Evolutionary conservation across 2,329 filamentous ascomycete species (phyloP).

Genomic region (Exophiala dermatitidis): DNA sequence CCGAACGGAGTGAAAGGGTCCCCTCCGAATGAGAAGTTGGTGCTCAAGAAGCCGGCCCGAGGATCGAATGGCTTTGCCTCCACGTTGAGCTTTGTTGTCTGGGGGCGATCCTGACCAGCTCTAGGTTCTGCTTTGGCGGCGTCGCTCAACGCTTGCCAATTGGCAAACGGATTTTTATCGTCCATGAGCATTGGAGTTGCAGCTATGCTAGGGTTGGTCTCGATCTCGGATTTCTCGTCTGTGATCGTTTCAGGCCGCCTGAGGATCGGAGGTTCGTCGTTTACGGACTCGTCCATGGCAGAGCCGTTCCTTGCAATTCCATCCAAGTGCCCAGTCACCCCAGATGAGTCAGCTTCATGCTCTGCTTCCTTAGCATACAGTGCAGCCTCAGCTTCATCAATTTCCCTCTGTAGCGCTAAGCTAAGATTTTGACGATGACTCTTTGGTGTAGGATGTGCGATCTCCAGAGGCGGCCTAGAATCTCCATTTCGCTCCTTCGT

Average conservation of each 20-base stretch:
- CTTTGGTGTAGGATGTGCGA: conserved; percentile 55
- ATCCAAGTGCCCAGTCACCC: conserved; percentile 22
- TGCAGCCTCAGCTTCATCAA: conserved; percentile 68
- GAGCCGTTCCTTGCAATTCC: conserved; percentile 27
- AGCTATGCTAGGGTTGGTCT: conserved; percentile 66
- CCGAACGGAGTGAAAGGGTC: conserved; percentile 33
- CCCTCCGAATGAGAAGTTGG: conserved; percentile 38
- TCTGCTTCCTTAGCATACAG: conserved; percentile 31
- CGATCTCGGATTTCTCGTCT: conserved; percentile 43
- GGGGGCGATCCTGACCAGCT: conserved; percentile 29
- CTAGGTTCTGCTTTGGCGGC: conserved; percentile 20
- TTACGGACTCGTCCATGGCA: conserved; percentile 28
- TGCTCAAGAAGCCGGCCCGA: conserved; percentile 44
- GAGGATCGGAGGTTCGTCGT: conserved; percentile 40
- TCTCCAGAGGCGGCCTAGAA: conserved; percentile 39
- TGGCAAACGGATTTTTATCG: conserved; percentile 24
- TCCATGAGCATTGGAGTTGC: conserved; percentile 55
- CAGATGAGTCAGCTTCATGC: conserved; percentile 9
- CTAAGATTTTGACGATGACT: conserved; percentile 66
- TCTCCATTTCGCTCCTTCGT: conserved; percentile 15
- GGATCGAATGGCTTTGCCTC: conserved; percentile 74
- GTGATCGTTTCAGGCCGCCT: conserved; percentile 25
- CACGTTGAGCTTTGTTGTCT: conserved; percentile 73
- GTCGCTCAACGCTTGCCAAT: conserved; percentile 22
- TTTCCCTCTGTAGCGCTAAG: conserved; percentile 71